A percentile compares a stretch with the other conserved stretches of the same genome.
Evolutionary conservation across 2,329 filamentous ascomycete genomes (phyloP).

Genomic region (Aspergillus udagawae): DNA sequence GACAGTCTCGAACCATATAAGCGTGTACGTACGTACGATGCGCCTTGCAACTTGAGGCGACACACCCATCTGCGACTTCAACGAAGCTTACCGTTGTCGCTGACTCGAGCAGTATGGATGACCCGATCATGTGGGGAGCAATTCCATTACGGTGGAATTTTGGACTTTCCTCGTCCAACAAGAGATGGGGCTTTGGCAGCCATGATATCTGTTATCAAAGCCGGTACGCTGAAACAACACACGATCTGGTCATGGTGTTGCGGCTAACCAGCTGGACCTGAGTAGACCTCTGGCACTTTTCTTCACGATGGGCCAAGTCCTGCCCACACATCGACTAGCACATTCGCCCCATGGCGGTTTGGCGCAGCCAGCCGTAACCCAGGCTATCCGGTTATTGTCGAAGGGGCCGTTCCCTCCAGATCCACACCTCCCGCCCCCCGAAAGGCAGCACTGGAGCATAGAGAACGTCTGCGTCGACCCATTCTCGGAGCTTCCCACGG

Average conservation of each 20-base stretch:
- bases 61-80: slow-evolving; percentile 7
- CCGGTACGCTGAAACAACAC: slow-evolving; percentile 50
- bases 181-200: slow-evolving; percentile 85
- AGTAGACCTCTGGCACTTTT: slow-evolving; percentile 66
- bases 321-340: slow-evolving; percentile 78
- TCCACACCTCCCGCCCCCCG: slow-evolving; percentile 39
- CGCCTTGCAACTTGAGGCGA: slow-evolving; percentile 12
- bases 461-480: slow-evolving; percentile 45
- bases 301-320: slow-evolving; percentile 83
- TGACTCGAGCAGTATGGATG: slow-evolving; percentile 66
- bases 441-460: slow-evolving; percentile 35
- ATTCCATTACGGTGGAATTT: slow-evolving; percentile 71
- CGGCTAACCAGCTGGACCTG: slow-evolving; percentile 4
- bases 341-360: slow-evolving; percentile 79
- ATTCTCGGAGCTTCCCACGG: slow-evolving; percentile 42
- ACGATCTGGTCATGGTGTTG: not conserved
- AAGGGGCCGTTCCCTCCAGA: slow-evolving; percentile 54
- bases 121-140: slow-evolving; percentile 90
- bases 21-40: slow-evolving; percentile 64
- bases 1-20: slow-evolving; percentile 80
- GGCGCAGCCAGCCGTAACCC: slow-evolving; percentile 82
- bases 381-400: slow-evolving; percentile 81
- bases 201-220: slow-evolving; percentile 95
- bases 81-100: slow-evolving; percentile 26
- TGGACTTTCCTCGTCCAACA: slow-evolving; percentile 60